These are phyloP conservation scores for Akanthomyces muscarius DNA, from an alignment of 2,329 filamentous ascomycete genomes.

Conservation along the genomic window DNA sequence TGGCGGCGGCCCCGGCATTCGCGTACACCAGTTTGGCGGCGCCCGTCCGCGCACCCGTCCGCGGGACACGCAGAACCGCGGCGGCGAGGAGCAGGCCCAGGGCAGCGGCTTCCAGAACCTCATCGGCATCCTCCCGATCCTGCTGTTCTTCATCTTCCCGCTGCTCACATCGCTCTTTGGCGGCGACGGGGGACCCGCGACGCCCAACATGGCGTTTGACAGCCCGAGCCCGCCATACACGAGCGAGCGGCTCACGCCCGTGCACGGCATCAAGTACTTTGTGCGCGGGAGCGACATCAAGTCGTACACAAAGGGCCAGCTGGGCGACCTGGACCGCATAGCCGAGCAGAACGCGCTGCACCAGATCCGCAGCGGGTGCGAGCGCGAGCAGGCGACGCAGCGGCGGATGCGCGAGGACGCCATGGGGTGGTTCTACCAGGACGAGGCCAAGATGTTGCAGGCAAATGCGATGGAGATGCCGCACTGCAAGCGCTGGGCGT, in stretches of 20 bases:
- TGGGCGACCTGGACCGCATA: constrained; percentile 68
- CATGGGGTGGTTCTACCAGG: constrained; percentile 81
- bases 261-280: constrained; percentile 76
- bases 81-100: constrained; percentile 37
- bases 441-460: constrained; percentile 71
- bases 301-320: constrained; percentile 64
- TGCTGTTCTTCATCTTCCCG: constrained; percentile 84
- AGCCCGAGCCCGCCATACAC: constrained; percentile 67
- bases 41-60: constrained; percentile 71
- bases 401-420: constrained; percentile 70
- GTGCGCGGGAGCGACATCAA: constrained; percentile 75
- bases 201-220: constrained; percentile 70
- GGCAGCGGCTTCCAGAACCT: constrained; percentile 56
- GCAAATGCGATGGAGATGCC: constrained; percentile 54
- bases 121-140: constrained; percentile 76
- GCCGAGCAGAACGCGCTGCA: constrained; percentile 73
- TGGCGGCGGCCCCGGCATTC: constrained; percentile 82
- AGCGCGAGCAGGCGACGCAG: constrained; percentile 63
- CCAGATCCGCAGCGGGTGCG: constrained; percentile 66
- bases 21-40: constrained; percentile 94
- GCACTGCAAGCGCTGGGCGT: constrained; percentile 49
- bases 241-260: constrained; percentile 64
- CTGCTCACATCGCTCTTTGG: constrained; percentile 77
- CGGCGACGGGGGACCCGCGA: constrained; percentile 35
- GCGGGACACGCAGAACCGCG: constrained; percentile 53